Conservation (phyloP, 2,329 filamentous ascomycete species). For the Myotisia sp. region DNA sequence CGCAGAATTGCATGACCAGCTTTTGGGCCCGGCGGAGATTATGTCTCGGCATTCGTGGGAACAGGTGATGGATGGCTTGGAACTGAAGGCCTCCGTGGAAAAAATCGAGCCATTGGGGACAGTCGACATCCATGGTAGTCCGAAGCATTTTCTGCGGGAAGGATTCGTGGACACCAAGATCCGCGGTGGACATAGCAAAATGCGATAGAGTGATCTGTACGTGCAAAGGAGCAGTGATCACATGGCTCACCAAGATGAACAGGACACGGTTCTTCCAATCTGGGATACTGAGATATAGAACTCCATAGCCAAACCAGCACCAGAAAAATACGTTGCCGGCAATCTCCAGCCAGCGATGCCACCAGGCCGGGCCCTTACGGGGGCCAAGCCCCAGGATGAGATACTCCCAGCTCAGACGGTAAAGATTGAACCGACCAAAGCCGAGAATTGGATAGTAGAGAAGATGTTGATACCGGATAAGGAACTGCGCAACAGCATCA, state of each 20-base stretch:
- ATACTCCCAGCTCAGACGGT: conserved; percentile 65
- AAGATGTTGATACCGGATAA: conserved; percentile 63
- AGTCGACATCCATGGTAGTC: conserved; percentile 89
- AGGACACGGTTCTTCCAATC: conserved; percentile 53
- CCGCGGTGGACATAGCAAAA: conserved; percentile 84
- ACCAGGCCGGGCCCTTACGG: conserved; percentile 61
- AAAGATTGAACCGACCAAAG: conserved; percentile 78
- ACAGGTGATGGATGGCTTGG: conserved; percentile 77
- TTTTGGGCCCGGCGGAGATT: conserved; percentile 64
- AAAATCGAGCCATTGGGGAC: conserved; percentile 75
- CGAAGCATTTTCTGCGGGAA: conserved; percentile 84
- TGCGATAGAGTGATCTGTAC: conserved; percentile 84
- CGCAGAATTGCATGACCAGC: conserved; percentile 66
- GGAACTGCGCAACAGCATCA: conserved; percentile 55
- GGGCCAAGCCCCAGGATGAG: conserved; percentile 54
- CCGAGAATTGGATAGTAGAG: conserved; percentile 70
- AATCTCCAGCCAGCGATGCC: conserved; percentile 72
- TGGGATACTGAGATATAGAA: conserved; percentile 60
- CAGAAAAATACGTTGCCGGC: conserved; percentile 67
- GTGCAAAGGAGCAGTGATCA: conserved; percentile 67
- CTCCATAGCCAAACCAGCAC: conserved; percentile 71
- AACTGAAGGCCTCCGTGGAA: conserved; percentile 82
- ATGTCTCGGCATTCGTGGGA: conserved; percentile 68
- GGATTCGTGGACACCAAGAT: conserved; percentile 69
- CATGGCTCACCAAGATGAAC: conserved; percentile 68